These are phyloP conservation scores for Ceratobasidium sp. DNA, from an alignment of 1,284 basidiomycete species.

Conservation along the genomic window DNA sequence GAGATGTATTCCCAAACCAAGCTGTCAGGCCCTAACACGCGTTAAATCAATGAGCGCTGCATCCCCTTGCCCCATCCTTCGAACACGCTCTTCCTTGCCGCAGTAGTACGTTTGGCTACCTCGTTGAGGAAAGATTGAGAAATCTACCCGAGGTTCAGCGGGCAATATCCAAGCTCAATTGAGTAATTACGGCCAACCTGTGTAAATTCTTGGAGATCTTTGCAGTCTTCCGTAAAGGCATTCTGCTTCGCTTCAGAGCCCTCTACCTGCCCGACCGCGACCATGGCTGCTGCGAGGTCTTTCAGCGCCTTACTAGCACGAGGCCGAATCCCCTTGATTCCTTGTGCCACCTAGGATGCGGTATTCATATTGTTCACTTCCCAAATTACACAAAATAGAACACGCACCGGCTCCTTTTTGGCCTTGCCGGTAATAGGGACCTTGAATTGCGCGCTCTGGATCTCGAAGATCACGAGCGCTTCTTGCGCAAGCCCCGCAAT, in stretches of 20 bases:
- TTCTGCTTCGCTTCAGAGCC: slow-evolving; percentile 44
- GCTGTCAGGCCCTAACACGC: background rate
- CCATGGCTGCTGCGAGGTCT: slow-evolving; percentile 43
- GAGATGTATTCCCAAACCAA: slow-evolving; percentile 28
- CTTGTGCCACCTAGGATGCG: slow-evolving; percentile 38
- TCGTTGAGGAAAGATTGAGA: slow-evolving; percentile 29
- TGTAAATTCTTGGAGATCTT: slow-evolving; percentile 32
- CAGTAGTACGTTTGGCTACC: slow-evolving; percentile 23
- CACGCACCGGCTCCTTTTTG: slow-evolving; percentile 45
- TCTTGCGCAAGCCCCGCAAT: slow-evolving; percentile 80
- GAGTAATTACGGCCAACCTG: slow-evolving; percentile 9
- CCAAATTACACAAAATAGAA: slow-evolving; percentile 7
- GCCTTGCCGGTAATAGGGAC: slow-evolving; percentile 42
- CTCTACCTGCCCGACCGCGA: slow-evolving; percentile 29
- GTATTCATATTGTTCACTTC: background rate
- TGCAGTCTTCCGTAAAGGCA: slow-evolving; percentile 37
- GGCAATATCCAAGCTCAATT: background rate
- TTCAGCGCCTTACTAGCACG: slow-evolving; percentile 45
- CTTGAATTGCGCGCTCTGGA: slow-evolving; percentile 59
- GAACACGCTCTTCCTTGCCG: slow-evolving; percentile 42
- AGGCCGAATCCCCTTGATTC: slow-evolving; percentile 40
- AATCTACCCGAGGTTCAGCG: slow-evolving; percentile 17
- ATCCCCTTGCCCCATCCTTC: slow-evolving; percentile 46
- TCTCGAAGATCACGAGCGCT: slow-evolving; percentile 74
- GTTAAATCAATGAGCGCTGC: slow-evolving; percentile 40